phyloP scores from a whole-genome alignment of 495 filamentous ascomycete species.

The Parmelia sp. region DNA sequence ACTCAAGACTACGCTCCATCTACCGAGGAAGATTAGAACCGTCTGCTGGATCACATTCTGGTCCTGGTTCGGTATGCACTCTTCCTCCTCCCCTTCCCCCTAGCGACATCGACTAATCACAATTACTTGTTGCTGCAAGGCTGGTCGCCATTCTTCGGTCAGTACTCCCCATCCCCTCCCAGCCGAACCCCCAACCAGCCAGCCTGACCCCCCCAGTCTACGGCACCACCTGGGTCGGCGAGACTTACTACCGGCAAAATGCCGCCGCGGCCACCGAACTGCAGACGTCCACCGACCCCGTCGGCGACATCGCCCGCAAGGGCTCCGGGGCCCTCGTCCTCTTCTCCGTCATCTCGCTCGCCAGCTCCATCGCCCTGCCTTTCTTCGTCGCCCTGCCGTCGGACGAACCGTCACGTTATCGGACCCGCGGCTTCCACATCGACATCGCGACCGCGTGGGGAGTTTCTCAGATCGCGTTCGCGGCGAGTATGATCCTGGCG shows the following conservation, averaged over 20 bases:
- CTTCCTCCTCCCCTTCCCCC: no score
- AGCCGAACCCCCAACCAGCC: no score
- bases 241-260: constrained; percentile 87
- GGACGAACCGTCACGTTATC: no score
- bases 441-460: constrained; percentile 66
- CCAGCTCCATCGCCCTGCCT: constrained; percentile 61
- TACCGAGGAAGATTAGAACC: constrained; percentile 75
- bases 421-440: constrained; percentile 57
- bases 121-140: constrained; percentile 32
- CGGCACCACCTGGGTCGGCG: constrained; percentile 92
- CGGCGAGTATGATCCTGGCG: constrained; percentile 59
- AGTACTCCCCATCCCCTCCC: neutral
- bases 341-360: constrained; percentile 62
- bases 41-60: constrained; percentile 92
- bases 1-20: constrained; percentile 57
- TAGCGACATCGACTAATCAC: neutral
- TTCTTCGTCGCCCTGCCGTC: constrained; percentile 59
- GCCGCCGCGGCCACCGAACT: constrained; percentile 46
- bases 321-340: constrained; percentile 62
- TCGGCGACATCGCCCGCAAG: constrained; percentile 68
- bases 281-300: constrained; percentile 42
- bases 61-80: constrained; percentile 69
- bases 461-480: constrained; percentile 58
- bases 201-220: no score
- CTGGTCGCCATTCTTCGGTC: constrained; percentile 63